These are phyloP conservation scores for Xerocomellus intermedius DNA, from an alignment of 768 basidiomycete species.

Conservation along the genomic window DNA sequence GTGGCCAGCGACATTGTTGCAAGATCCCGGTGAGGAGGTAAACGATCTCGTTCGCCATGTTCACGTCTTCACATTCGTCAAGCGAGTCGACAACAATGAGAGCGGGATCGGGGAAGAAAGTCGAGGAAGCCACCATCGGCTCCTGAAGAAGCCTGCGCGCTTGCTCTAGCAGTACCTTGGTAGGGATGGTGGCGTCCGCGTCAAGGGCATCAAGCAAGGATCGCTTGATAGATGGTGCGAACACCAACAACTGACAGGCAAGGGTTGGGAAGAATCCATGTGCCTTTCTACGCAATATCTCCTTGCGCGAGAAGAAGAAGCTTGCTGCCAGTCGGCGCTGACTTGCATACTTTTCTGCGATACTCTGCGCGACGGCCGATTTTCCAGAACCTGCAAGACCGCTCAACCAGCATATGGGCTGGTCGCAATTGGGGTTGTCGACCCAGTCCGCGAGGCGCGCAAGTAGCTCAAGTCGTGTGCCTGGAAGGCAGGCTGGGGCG, in stretches of 20 bases:
- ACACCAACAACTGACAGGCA: conserved; percentile 30
- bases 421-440: conserved; percentile 3
- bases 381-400: conserved; percentile 25
- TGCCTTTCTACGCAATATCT: conserved; percentile 21
- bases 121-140: conserved; percentile 13
- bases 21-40: conserved; percentile 20
- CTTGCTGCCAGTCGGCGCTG: conserved; percentile 29
- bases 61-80: conserved; percentile 25
- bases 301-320: conserved; percentile 35
- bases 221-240: conserved; percentile 13
- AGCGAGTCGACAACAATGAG: conserved; percentile 25
- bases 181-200: conserved; percentile 19
- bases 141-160: conserved; percentile 22
- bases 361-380: conserved; percentile 29
- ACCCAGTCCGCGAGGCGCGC: conserved; percentile 14
- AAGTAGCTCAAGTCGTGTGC: conserved; percentile 18
- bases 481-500: conserved; percentile 19
- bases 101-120: conserved; percentile 11
- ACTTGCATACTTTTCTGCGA: conserved; percentile 23
- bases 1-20: conserved; percentile 16
- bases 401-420: conserved; percentile 23
- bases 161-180: conserved; percentile 25
- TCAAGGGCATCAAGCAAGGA: conserved; percentile 20
- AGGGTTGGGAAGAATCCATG: conserved; percentile 31
- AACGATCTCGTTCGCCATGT: conserved; percentile 24